Evolutionary conservation across 257 asterid species (phyloP).

Genomic region (Solanum pinnatisectum): DNA sequence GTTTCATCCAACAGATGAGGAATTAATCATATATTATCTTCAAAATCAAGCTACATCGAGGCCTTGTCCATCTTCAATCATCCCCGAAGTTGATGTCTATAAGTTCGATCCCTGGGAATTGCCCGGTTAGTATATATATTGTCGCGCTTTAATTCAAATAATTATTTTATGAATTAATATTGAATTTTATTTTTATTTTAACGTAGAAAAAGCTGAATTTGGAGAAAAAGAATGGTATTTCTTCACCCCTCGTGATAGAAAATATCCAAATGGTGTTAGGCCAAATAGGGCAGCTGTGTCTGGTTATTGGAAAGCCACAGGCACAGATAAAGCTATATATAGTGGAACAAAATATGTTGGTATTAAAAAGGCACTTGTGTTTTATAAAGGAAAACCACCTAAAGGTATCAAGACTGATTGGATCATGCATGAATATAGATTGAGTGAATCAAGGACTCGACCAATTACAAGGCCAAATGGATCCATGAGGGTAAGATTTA

Average conservation of each 20-base stretch:
- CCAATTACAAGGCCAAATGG: constrained; percentile 44
- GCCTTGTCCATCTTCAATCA: constrained; percentile 64
- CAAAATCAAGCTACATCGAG: constrained; percentile 50
- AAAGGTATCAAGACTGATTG: constrained; percentile 73
- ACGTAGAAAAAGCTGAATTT: constrained; percentile 55
- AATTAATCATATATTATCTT: constrained; percentile 62
- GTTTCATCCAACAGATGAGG: constrained; percentile 87
- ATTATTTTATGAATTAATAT: background rate
- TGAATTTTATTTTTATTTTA: background rate
- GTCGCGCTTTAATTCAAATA: background rate
- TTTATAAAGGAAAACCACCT: constrained; percentile 67
- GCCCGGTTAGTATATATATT: constrained; percentile 43
- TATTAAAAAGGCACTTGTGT: constrained; percentile 75
- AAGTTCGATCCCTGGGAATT: constrained; percentile 89
- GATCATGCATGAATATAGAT: constrained; percentile 89
- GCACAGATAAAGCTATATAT: constrained; percentile 68
- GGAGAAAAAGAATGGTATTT: constrained; percentile 86
- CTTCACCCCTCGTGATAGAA: constrained; percentile 72
- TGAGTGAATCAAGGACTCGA: constrained; percentile 44
- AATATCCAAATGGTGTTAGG: constrained; percentile 74
- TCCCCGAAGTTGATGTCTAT: constrained; percentile 72
- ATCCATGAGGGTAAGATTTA: constrained; percentile 69
- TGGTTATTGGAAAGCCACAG: constrained; percentile 91
- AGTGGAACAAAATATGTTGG: constrained; percentile 74
- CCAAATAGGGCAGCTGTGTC: constrained; percentile 87